Evolutionary conservation across 1,284 basidiomycete species (phyloP).

Genomic region (Cutaneotrichosporon mucoides): DNA sequence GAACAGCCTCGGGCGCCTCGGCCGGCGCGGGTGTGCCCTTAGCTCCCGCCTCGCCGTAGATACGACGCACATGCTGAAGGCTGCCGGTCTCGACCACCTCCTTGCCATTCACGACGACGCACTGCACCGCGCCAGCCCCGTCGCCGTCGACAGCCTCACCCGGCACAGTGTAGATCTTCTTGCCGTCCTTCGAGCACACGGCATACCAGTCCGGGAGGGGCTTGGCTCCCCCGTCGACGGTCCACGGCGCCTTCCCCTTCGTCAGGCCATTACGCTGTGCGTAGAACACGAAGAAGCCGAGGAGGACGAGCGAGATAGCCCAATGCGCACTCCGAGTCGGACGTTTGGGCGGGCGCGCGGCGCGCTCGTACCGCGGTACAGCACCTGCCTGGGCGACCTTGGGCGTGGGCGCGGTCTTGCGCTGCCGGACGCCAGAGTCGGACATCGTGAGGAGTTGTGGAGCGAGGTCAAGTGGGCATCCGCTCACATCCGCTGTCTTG

Average conservation of each 20-base stretch:
- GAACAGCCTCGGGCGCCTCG: slow-evolving; percentile 21
- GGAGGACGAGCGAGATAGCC: slow-evolving; percentile 35
- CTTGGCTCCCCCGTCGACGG: slow-evolving; percentile 3
- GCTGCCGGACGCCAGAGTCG: slow-evolving; percentile 11
- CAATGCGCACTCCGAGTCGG: slow-evolving; percentile 34
- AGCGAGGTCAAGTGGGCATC: neutral
- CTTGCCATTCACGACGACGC: slow-evolving; percentile 61
- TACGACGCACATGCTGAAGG: slow-evolving; percentile 51
- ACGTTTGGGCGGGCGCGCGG: slow-evolving; percentile 9
- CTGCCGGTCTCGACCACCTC: slow-evolving; percentile 59
- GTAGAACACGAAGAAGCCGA: slow-evolving; percentile 36
- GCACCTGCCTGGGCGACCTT: neutral
- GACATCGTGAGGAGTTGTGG: neutral
- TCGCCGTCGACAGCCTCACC: slow-evolving; percentile 16
- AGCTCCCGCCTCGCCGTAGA: slow-evolving; percentile 43
- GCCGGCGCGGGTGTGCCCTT: slow-evolving; percentile 11
- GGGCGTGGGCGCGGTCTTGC: neutral
- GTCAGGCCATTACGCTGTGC: slow-evolving; percentile 20
- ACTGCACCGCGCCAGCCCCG: slow-evolving; percentile 54
- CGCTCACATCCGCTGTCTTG: neutral
- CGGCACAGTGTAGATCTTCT: slow-evolving; percentile 35
- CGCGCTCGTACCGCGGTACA: slow-evolving; percentile 7
- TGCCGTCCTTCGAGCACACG: slow-evolving; percentile 34
- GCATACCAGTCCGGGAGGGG: slow-evolving; percentile 32
- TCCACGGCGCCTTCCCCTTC: slow-evolving; percentile 6